Conservation (phyloP, 352 stramenopile species). For the Globisporangium orthogonon region DNA sequence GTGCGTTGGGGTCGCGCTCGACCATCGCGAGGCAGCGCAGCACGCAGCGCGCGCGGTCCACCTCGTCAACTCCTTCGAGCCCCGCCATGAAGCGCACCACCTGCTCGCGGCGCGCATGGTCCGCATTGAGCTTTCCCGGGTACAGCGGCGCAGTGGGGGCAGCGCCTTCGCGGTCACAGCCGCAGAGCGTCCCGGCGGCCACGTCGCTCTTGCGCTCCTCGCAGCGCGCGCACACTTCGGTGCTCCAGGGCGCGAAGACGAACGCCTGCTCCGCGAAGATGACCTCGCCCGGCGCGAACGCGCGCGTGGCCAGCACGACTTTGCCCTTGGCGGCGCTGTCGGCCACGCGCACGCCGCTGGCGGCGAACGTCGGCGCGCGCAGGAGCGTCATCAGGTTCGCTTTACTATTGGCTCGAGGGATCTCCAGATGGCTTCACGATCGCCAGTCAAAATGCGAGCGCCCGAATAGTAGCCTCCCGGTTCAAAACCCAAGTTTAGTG, state of each 20-base stretch:
- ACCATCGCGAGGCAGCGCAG: conserved; percentile 62
- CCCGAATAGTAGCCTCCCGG: too few relatives aligned
- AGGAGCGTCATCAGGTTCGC: too few relatives aligned
- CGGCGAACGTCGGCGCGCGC: conserved; percentile 41
- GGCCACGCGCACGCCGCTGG: conserved; percentile 46
- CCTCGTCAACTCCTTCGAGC: conserved; percentile 57
- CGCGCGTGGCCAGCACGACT: conserved; percentile 47
- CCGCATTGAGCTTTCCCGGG: conserved; percentile 30
- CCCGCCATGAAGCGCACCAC: conserved; percentile 48
- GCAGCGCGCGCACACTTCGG: conserved; percentile 47
- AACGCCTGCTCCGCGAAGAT: conserved; percentile 77
- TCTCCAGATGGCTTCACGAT: too few relatives aligned
- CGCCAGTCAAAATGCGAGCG: neutral
- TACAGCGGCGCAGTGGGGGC: conserved; percentile 26
- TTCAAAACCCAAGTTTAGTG: too few relatives aligned
- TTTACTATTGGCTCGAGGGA: too few relatives aligned
- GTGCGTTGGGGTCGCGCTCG: conserved; percentile 31
- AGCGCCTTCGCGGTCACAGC: conserved; percentile 32
- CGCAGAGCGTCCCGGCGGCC: conserved; percentile 10
- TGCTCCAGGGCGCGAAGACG: conserved; percentile 63
- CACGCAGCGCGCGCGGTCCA: conserved; percentile 65
- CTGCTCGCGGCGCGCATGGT: conserved; percentile 35
- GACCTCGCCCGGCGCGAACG: conserved; percentile 50
- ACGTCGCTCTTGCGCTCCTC: conserved; percentile 30
- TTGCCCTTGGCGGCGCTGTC: conserved; percentile 49